phyloP scores from a whole-genome alignment of 2,329 filamentous ascomycete species.

The Colletotrichum sp. region DNA sequence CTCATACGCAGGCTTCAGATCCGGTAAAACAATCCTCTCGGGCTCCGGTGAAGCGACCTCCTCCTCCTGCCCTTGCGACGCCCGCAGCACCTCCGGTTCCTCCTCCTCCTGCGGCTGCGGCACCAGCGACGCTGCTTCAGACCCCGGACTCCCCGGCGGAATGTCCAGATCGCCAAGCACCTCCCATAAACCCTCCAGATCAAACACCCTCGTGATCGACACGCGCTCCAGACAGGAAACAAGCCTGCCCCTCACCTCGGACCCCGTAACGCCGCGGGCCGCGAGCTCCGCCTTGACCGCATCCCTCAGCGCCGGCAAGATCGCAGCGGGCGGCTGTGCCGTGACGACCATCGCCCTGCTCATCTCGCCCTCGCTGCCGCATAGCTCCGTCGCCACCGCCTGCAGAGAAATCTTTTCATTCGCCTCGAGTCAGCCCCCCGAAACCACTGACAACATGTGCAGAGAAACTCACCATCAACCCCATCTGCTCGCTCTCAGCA shows the following conservation, averaged over 20 bases:
- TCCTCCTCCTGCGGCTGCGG: neutral
- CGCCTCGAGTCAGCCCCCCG: neutral
- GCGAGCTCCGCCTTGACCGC: constrained; percentile 41
- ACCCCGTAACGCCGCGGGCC: constrained; percentile 15
- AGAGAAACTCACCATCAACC: constrained; percentile 45
- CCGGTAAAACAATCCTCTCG: neutral
- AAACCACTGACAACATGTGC: neutral
- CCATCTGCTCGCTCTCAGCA: constrained; percentile 54
- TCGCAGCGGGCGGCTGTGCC: constrained; percentile 43
- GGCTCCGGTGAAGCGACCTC: neutral
- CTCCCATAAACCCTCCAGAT: constrained; percentile 62
- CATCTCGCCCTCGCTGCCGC: constrained; percentile 25
- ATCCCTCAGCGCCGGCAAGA: constrained; percentile 47
- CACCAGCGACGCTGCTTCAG: neutral
- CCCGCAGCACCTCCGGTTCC: neutral
- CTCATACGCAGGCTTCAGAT: neutral
- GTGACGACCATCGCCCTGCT: constrained; percentile 51
- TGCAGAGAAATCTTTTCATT: constrained; percentile 51
- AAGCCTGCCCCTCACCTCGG: constrained; percentile 26
- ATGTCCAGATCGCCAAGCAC: constrained; percentile 55
- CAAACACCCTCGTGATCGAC: constrained; percentile 61
- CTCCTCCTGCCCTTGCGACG: neutral
- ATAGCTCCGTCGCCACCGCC: constrained; percentile 45
- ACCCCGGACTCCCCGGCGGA: neutral
- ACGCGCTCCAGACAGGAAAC: constrained; percentile 51